Evolutionary conservation across 352 stramenopile species (phyloP).

Genomic region (Globisporangium cystogenes): DNA sequence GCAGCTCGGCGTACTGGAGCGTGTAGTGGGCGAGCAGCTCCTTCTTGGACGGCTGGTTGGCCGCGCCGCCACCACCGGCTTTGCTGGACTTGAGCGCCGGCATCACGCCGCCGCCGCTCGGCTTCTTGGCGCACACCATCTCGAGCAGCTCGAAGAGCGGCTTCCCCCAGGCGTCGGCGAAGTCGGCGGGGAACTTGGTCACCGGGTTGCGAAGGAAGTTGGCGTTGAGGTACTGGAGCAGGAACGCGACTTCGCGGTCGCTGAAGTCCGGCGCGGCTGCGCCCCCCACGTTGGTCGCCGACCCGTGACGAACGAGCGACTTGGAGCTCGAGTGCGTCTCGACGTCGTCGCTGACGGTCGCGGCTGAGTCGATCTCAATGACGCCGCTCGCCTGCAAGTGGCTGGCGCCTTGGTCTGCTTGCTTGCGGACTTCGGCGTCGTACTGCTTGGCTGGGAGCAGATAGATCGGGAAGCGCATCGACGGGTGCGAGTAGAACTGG

Average conservation of each 20-base stretch:
- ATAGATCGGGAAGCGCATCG: conserved; percentile 54
- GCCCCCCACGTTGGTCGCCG: neutral
- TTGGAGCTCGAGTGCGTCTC: neutral
- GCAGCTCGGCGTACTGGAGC: conserved; percentile 78
- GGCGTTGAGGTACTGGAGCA: conserved; percentile 83
- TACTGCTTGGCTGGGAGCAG: conserved; percentile 39
- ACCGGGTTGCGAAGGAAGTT: conserved; percentile 75
- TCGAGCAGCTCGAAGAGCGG: conserved; percentile 89
- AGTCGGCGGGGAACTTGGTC: conserved; percentile 64
- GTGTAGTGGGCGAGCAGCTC: conserved; percentile 51
- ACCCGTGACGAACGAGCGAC: conserved; percentile 2
- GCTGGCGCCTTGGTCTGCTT: neutral
- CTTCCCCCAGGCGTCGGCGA: conserved; percentile 71
- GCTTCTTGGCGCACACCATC: conserved; percentile 84
- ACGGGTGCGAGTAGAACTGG: conserved; percentile 44
- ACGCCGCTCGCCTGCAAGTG: conserved; percentile 22
- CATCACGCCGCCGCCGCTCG: conserved; percentile 31
- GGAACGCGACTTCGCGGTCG: conserved; percentile 45
- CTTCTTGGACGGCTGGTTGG: conserved; percentile 32
- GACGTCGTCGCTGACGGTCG: conserved; percentile 12
- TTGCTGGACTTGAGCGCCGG: conserved; percentile 17
- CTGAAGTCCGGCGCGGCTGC: conserved; percentile 12
- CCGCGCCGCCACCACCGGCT: conserved; percentile 3
- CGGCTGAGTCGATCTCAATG: conserved; percentile 37
- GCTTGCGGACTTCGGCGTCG: conserved; percentile 32